A percentile compares a stretch with the other conserved stretches of the same genome.
phyloP scores from a whole-genome alignment of 2,329 filamentous ascomycete genomes.

The Paraphaeosphaeria minitans region DNA sequence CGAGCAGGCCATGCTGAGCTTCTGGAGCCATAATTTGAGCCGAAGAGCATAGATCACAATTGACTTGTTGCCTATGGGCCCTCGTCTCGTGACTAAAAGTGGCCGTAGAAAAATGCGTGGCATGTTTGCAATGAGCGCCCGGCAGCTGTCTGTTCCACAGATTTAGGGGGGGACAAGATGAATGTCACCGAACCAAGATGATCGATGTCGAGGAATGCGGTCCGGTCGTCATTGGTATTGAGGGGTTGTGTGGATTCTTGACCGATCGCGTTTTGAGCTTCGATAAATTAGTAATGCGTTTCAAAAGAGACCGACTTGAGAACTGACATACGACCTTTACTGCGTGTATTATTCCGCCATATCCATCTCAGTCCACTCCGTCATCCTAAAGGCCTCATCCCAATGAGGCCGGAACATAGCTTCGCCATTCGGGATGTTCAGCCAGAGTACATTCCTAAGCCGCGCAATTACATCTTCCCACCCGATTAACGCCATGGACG shows the following conservation, averaged over 20 bases:
- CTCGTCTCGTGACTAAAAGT: not conserved
- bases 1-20: too few species aligned
- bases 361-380: not conserved
- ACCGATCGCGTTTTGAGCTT: not conserved
- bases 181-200: not conserved
- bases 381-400: conserved; percentile 8
- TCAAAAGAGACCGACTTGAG: too few species aligned
- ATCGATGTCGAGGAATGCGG: not conserved
- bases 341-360: not conserved
- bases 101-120: too few species aligned
- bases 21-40: too few species aligned
- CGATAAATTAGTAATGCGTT: too few species aligned
- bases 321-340: not conserved
- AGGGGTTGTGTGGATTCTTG: not conserved
- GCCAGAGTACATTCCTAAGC: conserved; percentile 20
- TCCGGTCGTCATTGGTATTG: not conserved
- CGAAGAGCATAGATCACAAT: too few species aligned
- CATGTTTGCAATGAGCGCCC: not conserved
- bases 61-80: not conserved
- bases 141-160: not conserved
- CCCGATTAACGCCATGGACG: not conserved
- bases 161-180: not conserved
- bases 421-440: conserved; percentile 11
- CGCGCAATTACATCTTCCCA: conserved; percentile 16
- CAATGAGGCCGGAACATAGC: conserved; percentile 15